phyloP scores from a whole-genome alignment of 2,329 filamentous ascomycete genomes.

The Penicillium expansum region DNA sequence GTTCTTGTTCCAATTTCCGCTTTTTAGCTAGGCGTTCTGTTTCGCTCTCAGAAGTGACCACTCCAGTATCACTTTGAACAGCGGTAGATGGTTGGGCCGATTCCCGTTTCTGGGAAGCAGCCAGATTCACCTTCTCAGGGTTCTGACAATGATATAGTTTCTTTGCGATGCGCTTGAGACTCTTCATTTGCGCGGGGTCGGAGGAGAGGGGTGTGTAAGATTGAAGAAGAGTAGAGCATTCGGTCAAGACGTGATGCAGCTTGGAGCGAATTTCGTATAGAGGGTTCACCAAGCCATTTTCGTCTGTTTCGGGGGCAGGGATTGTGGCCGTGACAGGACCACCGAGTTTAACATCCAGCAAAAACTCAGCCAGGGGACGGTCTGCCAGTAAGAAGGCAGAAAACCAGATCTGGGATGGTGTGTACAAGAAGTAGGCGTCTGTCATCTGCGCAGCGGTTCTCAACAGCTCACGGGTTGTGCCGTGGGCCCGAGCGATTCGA shows the following conservation, averaged over 20 bases:
- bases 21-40: slow-evolving; percentile 42
- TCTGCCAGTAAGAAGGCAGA: slow-evolving; percentile 76
- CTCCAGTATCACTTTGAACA: slow-evolving; percentile 19
- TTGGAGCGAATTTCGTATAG: slow-evolving; percentile 37
- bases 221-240: slow-evolving; percentile 41
- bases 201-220: slow-evolving; percentile 40
- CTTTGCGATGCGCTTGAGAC: slow-evolving; percentile 47
- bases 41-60: slow-evolving; percentile 35
- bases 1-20: slow-evolving; percentile 36
- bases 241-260: slow-evolving; percentile 36
- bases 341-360: slow-evolving; percentile 46
- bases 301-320: slow-evolving; percentile 2
- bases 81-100: slow-evolving; percentile 29
- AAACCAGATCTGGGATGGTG: slow-evolving; percentile 90
- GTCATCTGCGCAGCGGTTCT: slow-evolving; percentile 80
- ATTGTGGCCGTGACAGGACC: slow-evolving; percentile 17
- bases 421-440: slow-evolving; percentile 96
- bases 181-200: slow-evolving; percentile 43
- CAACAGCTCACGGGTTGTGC: slow-evolving; percentile 68
- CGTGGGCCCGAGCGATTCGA: slow-evolving; percentile 63
- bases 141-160: slow-evolving; percentile 51
- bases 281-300: slow-evolving; percentile 17
- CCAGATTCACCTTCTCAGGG: slow-evolving; percentile 46
- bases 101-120: slow-evolving; percentile 42
- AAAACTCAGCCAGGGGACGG: slow-evolving; percentile 44